Conservation (phyloP, 345 rosid genomes). For the Dovyalis caffra region DNA sequence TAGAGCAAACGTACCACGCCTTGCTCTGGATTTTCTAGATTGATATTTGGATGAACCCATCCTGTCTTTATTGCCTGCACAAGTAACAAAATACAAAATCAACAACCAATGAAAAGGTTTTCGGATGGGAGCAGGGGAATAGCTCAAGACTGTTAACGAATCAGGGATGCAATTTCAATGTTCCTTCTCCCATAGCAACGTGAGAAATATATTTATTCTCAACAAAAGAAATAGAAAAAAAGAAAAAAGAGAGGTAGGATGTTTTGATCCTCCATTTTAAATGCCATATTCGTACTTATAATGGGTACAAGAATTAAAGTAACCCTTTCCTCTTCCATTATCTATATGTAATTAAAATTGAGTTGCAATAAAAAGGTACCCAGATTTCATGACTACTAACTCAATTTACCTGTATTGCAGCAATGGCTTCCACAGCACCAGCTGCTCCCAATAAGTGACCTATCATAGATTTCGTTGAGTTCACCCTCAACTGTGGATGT, state of each 20-base stretch:
- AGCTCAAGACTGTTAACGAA: not conserved
- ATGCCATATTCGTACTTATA: not conserved
- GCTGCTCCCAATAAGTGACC: slow-evolving; percentile 95
- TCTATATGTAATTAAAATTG: not conserved
- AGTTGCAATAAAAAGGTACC: not conserved
- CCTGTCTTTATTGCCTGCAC: slow-evolving; percentile 86
- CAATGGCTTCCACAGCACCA: slow-evolving; percentile 93
- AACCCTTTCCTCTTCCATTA: not conserved
- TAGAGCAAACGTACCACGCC: slow-evolving; percentile 58
- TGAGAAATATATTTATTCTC: not conserved
- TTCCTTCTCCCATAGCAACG: not conserved
- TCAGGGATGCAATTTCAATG: not conserved
- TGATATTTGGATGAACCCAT: slow-evolving; percentile 95
- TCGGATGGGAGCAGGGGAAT: not conserved
- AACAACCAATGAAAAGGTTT: not conserved
- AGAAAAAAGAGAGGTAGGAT: not conserved
- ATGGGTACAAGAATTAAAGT: not conserved
- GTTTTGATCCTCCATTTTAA: not conserved
- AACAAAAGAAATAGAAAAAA: not conserved
- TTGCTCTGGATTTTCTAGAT: slow-evolving; percentile 77
- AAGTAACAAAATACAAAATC: slow-evolving; percentile 13
- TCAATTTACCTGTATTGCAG: slow-evolving; percentile 67
- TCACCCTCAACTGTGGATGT: slow-evolving; percentile 59
- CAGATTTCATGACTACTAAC: not conserved
- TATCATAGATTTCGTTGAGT: slow-evolving; percentile 92